Evolutionary conservation across 2,329 filamentous ascomycete genomes (phyloP).

Genomic region (Talaromyces sp.): DNA sequence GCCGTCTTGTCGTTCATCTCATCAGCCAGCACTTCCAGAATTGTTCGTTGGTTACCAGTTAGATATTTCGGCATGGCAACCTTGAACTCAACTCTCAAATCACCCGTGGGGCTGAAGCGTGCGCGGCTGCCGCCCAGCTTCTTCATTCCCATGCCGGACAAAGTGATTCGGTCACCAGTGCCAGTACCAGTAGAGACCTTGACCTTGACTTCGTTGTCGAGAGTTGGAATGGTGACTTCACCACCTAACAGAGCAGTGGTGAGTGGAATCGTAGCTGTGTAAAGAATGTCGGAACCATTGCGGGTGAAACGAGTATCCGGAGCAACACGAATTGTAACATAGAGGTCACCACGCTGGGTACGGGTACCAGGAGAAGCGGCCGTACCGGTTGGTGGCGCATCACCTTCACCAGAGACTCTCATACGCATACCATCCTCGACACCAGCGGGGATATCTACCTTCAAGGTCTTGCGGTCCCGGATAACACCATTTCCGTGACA

Average conservation of each 20-base stretch:
- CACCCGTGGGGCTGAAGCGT: constrained; percentile 65
- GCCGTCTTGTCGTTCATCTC: constrained; percentile 93
- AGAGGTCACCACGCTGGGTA: constrained; percentile 81
- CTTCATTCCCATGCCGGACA: constrained; percentile 93
- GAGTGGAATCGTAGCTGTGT: constrained; percentile 87
- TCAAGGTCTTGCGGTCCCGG: constrained; percentile 79
- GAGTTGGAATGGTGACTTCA: constrained; percentile 83
- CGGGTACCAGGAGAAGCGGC: constrained; percentile 64
- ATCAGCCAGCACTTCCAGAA: constrained; percentile 93
- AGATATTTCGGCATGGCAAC: constrained; percentile 95
- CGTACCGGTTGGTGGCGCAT: constrained; percentile 77
- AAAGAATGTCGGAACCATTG: constrained; percentile 84
- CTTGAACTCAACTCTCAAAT: constrained; percentile 91
- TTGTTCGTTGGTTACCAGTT: constrained; percentile 84
- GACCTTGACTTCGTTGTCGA: constrained; percentile 87
- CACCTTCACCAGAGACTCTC: constrained; percentile 81
- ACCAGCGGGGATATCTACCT: constrained; percentile 88
- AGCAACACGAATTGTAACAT: constrained; percentile 87
- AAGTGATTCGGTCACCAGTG: constrained; percentile 87
- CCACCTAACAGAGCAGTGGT: constrained; percentile 92
- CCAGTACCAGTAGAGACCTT: constrained; percentile 89
- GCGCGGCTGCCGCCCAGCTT: constrained; percentile 65
- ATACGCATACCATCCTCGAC: constrained; percentile 97
- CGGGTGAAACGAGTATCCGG: constrained; percentile 87
- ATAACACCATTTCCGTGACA: constrained; percentile 84